phyloP scores from a whole-genome alignment of 108 stramenopile genomes.

The Chaetoceros muelleri region DNA sequence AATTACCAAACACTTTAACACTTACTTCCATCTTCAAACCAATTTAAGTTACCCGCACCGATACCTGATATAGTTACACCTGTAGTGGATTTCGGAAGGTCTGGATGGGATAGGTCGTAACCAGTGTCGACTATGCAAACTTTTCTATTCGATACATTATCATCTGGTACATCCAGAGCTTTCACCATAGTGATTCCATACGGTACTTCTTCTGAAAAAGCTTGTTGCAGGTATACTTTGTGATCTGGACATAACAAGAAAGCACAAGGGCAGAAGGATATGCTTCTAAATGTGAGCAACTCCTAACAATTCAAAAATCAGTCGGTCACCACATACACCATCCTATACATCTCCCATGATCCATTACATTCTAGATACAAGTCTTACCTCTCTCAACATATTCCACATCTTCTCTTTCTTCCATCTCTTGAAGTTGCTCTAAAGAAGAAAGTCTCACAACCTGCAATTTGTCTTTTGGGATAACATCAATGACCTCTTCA shows the following conservation, averaged over 20 bases:
- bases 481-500: neutral
- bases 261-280: neutral
- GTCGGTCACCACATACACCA: neutral
- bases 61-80: slow-evolving; percentile 2
- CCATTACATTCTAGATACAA: neutral
- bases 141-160: neutral
- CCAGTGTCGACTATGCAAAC: slow-evolving; percentile 49
- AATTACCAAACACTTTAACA: no score
- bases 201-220: slow-evolving; percentile 1
- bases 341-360: neutral
- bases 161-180: slow-evolving; percentile 1
- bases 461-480: neutral
- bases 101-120: slow-evolving; percentile 27
- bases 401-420: neutral
- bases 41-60: neutral
- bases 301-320: neutral
- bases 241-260: no score
- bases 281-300: neutral
- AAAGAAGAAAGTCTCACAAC: neutral
- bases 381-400: neutral
- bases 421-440: neutral
- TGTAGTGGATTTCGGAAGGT: slow-evolving; percentile 15
- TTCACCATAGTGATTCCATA: slow-evolving; percentile 37
- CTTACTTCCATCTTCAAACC: slow-evolving; percentile 6
- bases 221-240: neutral